Evolutionary conservation across 768 basidiomycete species (phyloP).

Genomic region (Lyophyllum shimeji): DNA sequence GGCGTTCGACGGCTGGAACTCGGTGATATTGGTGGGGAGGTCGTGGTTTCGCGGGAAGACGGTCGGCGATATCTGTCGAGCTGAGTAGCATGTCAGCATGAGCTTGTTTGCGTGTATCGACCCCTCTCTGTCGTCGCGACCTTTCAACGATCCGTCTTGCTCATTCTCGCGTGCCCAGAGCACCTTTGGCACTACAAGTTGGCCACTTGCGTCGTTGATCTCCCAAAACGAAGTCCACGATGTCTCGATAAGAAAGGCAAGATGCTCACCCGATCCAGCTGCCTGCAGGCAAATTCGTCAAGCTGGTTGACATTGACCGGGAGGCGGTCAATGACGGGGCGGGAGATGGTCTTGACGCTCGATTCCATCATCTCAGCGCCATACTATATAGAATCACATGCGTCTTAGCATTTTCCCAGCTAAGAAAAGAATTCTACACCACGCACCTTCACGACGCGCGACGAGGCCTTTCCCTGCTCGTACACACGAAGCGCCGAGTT

Average conservation of each 20-base stretch:
- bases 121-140: too few species aligned
- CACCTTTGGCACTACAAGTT: too few species aligned
- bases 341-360: constrained; percentile 75
- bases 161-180: too few species aligned
- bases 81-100: constrained; percentile 24
- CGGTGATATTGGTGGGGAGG: constrained; percentile 13
- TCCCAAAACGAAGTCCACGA: too few species aligned
- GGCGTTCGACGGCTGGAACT: constrained; percentile 9
- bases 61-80: constrained; percentile 50
- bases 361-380: constrained; percentile 88
- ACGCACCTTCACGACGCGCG: constrained; percentile 79
- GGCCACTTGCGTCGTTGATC: too few species aligned
- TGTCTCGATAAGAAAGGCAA: neutral
- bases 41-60: constrained; percentile 26
- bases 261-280: constrained; percentile 73
- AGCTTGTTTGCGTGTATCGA: neutral
- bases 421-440: constrained; percentile 14
- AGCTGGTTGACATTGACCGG: constrained; percentile 73
- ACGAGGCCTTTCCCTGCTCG: constrained; percentile 81
- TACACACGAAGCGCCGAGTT: constrained; percentile 72
- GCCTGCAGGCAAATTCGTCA: constrained; percentile 87
- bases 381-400: constrained; percentile 51
- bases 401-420: constrained; percentile 1
- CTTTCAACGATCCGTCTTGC: too few species aligned
- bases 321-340: constrained; percentile 77